phyloP scores from a whole-genome alignment of 2,329 filamentous ascomycete species.

The Aspergillus novofumigatus region DNA sequence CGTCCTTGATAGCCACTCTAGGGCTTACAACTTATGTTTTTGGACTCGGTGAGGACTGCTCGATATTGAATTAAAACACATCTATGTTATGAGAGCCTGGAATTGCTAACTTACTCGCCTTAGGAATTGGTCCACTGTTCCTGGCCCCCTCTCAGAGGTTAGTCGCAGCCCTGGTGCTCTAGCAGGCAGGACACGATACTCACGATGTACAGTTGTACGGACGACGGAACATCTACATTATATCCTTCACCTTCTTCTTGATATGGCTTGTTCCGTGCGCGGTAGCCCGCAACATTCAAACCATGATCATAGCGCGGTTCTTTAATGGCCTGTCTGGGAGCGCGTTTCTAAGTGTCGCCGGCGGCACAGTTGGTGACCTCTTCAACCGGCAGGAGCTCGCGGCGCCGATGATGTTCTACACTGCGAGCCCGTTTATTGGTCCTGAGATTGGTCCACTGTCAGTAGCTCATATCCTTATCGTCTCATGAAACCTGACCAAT shows the following conservation, averaged over 20 bases:
- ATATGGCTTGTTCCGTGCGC: conserved; percentile 80
- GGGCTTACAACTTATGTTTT: conserved; percentile 76
- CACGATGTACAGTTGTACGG: conserved; percentile 63
- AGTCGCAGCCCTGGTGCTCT: neutral
- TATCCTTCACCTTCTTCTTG: conserved; percentile 68
- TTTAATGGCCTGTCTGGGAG: conserved; percentile 50
- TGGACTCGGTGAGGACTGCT: conserved; percentile 64
- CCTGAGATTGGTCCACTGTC: conserved; percentile 54
- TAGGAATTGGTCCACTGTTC: conserved; percentile 57
- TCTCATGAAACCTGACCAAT: neutral
- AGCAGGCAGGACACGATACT: neutral
- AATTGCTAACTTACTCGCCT: too few species aligned
- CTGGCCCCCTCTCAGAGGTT: conserved; percentile 61
- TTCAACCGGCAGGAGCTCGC: conserved; percentile 66
- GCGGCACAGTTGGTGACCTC: conserved; percentile 79
- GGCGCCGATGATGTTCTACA: conserved; percentile 79
- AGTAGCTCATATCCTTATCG: neutral
- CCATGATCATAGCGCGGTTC: conserved; percentile 74
- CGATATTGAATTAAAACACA: too few species aligned
- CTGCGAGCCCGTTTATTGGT: conserved; percentile 56
- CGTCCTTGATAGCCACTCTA: conserved; percentile 68
- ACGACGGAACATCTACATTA: conserved; percentile 73
- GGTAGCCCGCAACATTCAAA: conserved; percentile 74
- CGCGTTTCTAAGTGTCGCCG: conserved; percentile 64
- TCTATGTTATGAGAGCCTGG: too few species aligned